phyloP scores from a whole-genome alignment of 2,329 filamentous ascomycete genomes.

The Epichloe bromicola region DNA sequence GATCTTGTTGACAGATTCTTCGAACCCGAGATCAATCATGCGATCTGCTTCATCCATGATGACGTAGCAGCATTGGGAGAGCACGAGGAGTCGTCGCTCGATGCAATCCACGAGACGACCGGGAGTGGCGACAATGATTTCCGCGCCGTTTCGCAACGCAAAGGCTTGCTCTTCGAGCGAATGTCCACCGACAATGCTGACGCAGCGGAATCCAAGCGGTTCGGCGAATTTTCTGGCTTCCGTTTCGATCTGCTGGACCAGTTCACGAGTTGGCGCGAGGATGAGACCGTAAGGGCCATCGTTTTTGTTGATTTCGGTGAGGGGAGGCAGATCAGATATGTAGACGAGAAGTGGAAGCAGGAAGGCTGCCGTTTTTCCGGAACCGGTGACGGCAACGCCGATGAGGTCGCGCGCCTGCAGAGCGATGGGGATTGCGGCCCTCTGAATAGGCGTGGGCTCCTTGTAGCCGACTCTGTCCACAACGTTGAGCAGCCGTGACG shows the following conservation, averaged over 20 bases:
- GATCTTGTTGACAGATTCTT: slow-evolving; percentile 95
- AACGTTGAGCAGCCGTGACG: slow-evolving; percentile 64
- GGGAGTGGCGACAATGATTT: slow-evolving; percentile 97
- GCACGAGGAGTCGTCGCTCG: slow-evolving; percentile 78
- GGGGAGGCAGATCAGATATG: slow-evolving; percentile 78
- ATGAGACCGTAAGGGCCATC: slow-evolving; percentile 97
- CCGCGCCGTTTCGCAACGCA: slow-evolving; percentile 79
- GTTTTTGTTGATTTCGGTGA: slow-evolving; percentile 77
- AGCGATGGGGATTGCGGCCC: slow-evolving; percentile 90
- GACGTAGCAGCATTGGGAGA: slow-evolving; percentile 94
- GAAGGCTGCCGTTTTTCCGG: slow-evolving; percentile 95
- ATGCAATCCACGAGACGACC: slow-evolving; percentile 96
- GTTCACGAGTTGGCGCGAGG: slow-evolving; percentile 86
- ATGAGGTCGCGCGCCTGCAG: slow-evolving; percentile 91
- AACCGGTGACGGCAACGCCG: slow-evolving; percentile 94
- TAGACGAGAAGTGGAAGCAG: slow-evolving; percentile 85
- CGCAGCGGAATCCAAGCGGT: slow-evolving; percentile 84
- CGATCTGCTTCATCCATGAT: slow-evolving; percentile 99
- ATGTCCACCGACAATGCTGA: slow-evolving; percentile 96
- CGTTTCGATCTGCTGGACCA: slow-evolving; percentile 93
- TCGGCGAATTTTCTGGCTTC: slow-evolving; percentile 88
- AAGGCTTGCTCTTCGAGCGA: slow-evolving; percentile 87
- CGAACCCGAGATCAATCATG: slow-evolving; percentile 97
- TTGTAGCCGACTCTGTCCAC: slow-evolving; percentile 78
- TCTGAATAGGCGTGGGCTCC: slow-evolving; percentile 83